Conservation (phyloP, 2,329 filamentous ascomycete genomes). For the Fonsecaea monophora region DNA sequence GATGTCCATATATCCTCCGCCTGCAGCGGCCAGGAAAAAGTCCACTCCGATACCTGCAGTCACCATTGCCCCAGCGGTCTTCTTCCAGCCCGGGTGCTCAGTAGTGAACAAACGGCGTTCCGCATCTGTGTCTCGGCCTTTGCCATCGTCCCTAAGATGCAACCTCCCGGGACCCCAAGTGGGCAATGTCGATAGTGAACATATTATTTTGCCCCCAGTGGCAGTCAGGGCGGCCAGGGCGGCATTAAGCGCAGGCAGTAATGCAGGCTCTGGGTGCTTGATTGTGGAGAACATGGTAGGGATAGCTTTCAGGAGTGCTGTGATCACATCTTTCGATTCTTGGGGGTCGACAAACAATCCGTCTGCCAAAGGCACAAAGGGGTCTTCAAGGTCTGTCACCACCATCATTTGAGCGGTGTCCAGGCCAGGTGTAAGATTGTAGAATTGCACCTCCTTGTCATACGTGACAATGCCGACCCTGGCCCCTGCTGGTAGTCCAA, state of each 20-base stretch:
- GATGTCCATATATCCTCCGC: constrained; percentile 89
- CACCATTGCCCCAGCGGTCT: constrained; percentile 85
- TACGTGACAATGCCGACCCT: constrained; percentile 96
- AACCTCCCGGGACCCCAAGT: constrained; percentile 89
- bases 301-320: constrained; percentile 80
- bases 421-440: constrained; percentile 83
- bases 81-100: constrained; percentile 87
- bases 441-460: constrained; percentile 97
- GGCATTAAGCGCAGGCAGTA: constrained; percentile 83
- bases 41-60: constrained; percentile 86
- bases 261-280: constrained; percentile 88
- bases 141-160: constrained; percentile 85
- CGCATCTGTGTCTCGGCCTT: constrained; percentile 81
- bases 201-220: constrained; percentile 91
- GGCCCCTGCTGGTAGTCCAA: constrained; percentile 73
- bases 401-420: constrained; percentile 97
- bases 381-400: constrained; percentile 96
- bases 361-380: constrained; percentile 89
- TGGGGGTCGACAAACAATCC: constrained; percentile 94
- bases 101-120: constrained; percentile 92
- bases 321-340: constrained; percentile 85
- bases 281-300: constrained; percentile 85
- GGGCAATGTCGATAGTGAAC: constrained; percentile 83
- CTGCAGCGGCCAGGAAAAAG: constrained; percentile 91
- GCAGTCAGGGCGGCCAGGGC: constrained; percentile 81